Evolutionary conservation across 2,329 filamentous ascomycete genomes (phyloP), one percentile per base, ranked within the genome.

Genomic region (Penicillium sp.): DNA sequence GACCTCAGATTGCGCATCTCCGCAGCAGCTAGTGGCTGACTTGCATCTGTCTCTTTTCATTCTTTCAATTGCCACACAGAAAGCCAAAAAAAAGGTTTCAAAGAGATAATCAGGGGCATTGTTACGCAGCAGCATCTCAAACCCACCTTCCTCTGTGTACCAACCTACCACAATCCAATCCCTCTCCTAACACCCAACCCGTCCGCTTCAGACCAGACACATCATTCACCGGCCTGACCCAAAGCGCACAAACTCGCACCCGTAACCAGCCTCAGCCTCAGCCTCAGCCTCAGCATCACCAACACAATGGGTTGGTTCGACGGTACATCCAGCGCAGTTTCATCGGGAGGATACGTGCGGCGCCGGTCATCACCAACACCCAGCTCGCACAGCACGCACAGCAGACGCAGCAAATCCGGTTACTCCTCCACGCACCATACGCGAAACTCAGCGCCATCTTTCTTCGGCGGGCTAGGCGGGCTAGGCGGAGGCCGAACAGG

Each of bases 241-340:
- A 4, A 37, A 27, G 21, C 29, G 5, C 19, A 4, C 21, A 35
- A 27, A 41, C 15, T 21, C 3, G 17, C 38, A 42, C 50, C 54
- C 27, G 19, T 46, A 54, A 54, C 19, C 52, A 27, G 13, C 40
- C n/a, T n/a, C 37, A 19, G 38, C 17, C 43, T 19, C 27, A 38
- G 10, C 45, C 10, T 19, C 33, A 19, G 4, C n/a, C 3, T 12
- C 31, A 33, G 31, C 49, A 23, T 50, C 33, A 49, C 35, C 25
- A 25, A 13, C 56, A 68, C 57, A 45, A 81, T 81, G 78, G 78
- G 75, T 60, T 81, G 77, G 78, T 79, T 80, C 60, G 76, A 79
- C 63, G 75, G 75, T 58, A 65, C 61, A 56, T 73, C 73, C 29
- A 69, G 21, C 9, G 6, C 72, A 48, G 56, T 69, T 13, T 72